Evolutionary conservation across 176 grass and related monocot genomes (phyloP).

Genomic region (Otatea glauca): DNA sequence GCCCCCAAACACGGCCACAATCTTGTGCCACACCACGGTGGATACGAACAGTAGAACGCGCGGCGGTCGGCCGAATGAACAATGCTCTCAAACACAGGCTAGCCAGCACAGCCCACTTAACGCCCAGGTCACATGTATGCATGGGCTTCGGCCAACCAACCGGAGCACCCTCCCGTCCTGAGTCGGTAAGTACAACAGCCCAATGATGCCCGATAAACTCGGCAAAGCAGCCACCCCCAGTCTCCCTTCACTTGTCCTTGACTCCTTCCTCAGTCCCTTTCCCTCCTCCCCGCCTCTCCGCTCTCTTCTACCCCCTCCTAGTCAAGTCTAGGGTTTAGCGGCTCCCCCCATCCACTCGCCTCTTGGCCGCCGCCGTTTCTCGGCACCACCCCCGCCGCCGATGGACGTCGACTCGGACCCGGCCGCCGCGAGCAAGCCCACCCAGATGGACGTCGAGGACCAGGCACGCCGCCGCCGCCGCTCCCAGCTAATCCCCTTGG

Average conservation of each 20-base stretch:
- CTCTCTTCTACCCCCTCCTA: background rate
- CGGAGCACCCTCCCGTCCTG: background rate
- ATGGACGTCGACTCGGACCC: constrained; percentile 48
- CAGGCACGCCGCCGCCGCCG: constrained; percentile 33
- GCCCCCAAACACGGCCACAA: background rate
- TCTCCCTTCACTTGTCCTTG: background rate
- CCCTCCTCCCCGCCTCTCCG: background rate
- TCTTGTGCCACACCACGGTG: background rate
- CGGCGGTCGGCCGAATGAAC: background rate
- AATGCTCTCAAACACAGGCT: background rate
- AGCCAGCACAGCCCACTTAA: background rate
- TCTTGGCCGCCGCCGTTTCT: background rate
- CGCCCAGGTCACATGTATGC: no score
- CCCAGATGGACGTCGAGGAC: constrained; percentile 56
- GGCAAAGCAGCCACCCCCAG: background rate
- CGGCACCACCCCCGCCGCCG: background rate
- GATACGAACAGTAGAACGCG: background rate
- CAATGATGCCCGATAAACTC: background rate
- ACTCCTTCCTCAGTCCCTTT: background rate
- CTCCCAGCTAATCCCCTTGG: background rate
- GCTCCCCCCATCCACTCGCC: background rate
- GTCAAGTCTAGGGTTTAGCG: constrained; percentile 42
- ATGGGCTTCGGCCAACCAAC: background rate
- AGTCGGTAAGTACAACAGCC: background rate
- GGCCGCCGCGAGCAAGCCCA: constrained; percentile 34